Percentiles rank a stretch among this genome's conserved stretches.
Evolutionary conservation across 2,329 filamentous ascomycete species (phyloP).

Genomic region (Aphanoascus verrucosus): DNA sequence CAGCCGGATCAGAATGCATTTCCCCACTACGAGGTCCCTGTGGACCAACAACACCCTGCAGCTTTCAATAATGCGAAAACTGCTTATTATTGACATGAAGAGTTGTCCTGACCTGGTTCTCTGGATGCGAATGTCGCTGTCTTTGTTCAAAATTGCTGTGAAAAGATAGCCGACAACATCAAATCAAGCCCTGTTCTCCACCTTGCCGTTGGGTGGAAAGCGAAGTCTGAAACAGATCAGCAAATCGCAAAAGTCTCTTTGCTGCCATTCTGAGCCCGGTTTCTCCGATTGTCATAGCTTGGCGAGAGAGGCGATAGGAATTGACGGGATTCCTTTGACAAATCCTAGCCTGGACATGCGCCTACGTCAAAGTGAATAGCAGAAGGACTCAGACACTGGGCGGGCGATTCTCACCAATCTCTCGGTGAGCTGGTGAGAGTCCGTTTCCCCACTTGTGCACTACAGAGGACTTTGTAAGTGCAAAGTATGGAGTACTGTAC

Average conservation of each 20-base stretch:
- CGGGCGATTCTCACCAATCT: background rate
- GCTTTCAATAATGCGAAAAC: background rate
- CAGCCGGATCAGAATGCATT: background rate
- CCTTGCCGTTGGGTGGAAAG: background rate
- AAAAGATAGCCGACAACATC: background rate
- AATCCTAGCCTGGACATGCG: background rate
- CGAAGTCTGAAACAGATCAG: conserved; percentile 1
- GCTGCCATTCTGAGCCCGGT: background rate
- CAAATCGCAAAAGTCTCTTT: background rate
- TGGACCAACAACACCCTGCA: conserved; percentile 1
- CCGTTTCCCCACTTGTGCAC: no score
- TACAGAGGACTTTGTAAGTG: no score
- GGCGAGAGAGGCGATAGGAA: background rate
- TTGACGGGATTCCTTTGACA: background rate
- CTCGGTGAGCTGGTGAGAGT: background rate
- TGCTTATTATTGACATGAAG: background rate
- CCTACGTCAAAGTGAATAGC: background rate
- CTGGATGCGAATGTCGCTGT: background rate
- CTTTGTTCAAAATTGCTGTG: background rate
- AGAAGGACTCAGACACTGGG: background rate
- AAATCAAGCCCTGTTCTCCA: conserved; percentile 8
- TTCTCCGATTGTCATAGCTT: background rate
- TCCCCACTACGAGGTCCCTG: background rate
- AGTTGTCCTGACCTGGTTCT: background rate
- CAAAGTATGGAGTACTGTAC: background rate